Base-by-base conservation (phyloP, 495 filamentous ascomycete genomes). In the Usnea hakonensis region DNA sequence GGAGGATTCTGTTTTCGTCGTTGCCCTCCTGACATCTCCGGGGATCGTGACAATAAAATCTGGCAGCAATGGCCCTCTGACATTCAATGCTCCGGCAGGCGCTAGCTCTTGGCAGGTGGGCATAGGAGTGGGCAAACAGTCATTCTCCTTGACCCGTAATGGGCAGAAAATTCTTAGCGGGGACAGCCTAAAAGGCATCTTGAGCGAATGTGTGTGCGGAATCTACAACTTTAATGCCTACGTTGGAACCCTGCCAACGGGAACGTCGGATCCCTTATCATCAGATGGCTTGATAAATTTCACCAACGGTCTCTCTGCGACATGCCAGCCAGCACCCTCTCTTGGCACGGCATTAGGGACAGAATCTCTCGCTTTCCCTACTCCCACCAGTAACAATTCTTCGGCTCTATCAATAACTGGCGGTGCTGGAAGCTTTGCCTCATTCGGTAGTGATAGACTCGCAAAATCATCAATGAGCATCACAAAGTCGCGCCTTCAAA, bases 161-260 rank as follows among this genome's bases (percentile, higher is more conserved):
- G 76, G 75, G 0, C 32, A 74, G 61, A 75, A 72, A 1, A 73
- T 85, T 2, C 62, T 85, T 32, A 74, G 71, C 21, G 83, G 79
- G n/a, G 80, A 76, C 2, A 82, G 82, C 41, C 65, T 81, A 56
- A 79, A 78, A 68, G 75, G 83, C 38, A 76, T 87, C 58, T 72
- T 71, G 14, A 71, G 79, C 50, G 67, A 67, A 0, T 86, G 83
- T 68, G 69, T 76, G 32, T 85, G 81, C 61, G 84, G 83, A 16
- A 78, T 86, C 60, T 86, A 85, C 72, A 86, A 86, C 68, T 86
- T 82, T 73, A 87, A 87, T 63, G 79, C 82, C 30, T 86, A 82
- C 62, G 78, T 61, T 33, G 66, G 66, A 17, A 65, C 59, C 8
- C 46, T 68, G 30, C 66, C 66, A 28, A 36, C 64, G 13, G 64